Percentiles rank a stretch among this genome's conserved stretches.
Conservation (phyloP, 2,329 filamentous ascomycete species). For the Fusarium nodosum region DNA sequence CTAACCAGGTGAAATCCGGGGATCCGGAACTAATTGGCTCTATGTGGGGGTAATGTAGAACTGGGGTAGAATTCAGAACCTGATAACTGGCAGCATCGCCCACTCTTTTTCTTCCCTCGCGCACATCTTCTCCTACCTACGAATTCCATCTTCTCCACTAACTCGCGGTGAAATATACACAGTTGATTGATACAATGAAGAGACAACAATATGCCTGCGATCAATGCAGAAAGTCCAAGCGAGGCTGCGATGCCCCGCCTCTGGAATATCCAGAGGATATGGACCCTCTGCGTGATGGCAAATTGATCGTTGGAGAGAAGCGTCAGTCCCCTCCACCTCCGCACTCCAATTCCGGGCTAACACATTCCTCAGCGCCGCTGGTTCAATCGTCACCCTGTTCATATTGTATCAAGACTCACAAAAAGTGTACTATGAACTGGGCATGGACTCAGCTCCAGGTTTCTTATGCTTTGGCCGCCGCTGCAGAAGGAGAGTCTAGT, state of each 20-base stretch:
- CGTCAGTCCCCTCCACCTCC: constrained; percentile 3
- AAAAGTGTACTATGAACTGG: constrained; percentile 49
- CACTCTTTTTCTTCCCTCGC: neutral
- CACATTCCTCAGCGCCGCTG: neutral
- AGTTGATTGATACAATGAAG: constrained; percentile 3
- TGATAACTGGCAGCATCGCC: constrained; percentile 5
- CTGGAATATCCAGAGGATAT: constrained; percentile 14
- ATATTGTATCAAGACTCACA: constrained; percentile 51
- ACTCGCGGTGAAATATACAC: no score
- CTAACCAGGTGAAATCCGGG: constrained; percentile 30
- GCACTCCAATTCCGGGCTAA: neutral
- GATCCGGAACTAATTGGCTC: constrained; percentile 19
- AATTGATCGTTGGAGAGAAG: constrained; percentile 32
- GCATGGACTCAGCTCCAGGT: constrained; percentile 42
- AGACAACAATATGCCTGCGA: constrained; percentile 34
- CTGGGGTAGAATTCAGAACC: constrained; percentile 4
- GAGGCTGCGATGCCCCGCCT: constrained; percentile 28
- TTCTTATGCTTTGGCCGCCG: constrained; percentile 18
- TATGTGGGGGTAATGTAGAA: neutral
- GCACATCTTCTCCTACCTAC: neutral
- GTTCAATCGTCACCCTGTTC: constrained; percentile 44
- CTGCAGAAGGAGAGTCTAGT: constrained; percentile 10
- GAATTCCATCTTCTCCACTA: neutral
- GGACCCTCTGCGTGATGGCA: constrained; percentile 17
- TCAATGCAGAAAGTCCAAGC: constrained; percentile 30